Evolutionary conservation across 176 grass and related monocot genomes (phyloP).

Genomic region (Ensete glaucum): DNA sequence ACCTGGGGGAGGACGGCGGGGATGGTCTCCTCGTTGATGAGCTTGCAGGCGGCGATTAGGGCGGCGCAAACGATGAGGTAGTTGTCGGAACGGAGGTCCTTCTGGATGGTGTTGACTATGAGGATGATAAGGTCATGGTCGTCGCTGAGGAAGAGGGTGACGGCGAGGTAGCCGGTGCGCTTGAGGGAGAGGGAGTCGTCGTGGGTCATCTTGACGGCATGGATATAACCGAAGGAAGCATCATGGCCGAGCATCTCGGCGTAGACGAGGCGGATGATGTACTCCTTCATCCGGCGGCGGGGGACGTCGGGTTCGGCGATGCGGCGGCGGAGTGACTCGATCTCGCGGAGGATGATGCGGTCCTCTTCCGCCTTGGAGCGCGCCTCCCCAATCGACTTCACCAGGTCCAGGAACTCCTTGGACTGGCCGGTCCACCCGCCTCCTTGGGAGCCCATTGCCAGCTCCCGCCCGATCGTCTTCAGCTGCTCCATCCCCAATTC

Average conservation of each 20-base stretch:
- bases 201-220: constrained; percentile 99
- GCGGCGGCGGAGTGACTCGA: constrained; percentile 78
- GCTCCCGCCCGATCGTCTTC: constrained; percentile 89
- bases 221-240: constrained; percentile 96
- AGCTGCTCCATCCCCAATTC: constrained; percentile 66
- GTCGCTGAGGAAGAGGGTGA: constrained; percentile 93
- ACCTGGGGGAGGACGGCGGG: constrained; percentile 91
- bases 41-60: constrained; percentile 63
- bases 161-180: constrained; percentile 91
- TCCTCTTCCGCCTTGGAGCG: constrained; percentile 99
- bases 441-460: constrained; percentile 86
- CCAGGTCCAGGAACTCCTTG: constrained; percentile 98
- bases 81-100: constrained; percentile 94
- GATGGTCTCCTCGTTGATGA: constrained; percentile 97
- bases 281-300: constrained; percentile 95
- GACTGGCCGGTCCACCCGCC: constrained; percentile 59
- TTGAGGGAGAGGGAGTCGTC: constrained; percentile 87
- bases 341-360: constrained; percentile 88
- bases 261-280: constrained; percentile 87
- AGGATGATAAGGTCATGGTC: constrained; percentile 96
- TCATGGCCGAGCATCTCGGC: constrained; percentile 99
- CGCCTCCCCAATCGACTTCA: constrained; percentile 97
- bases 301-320: constrained; percentile 90
- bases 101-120: constrained; percentile 98
- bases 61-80: constrained; percentile 84